Evolutionary conservation across 495 filamentous ascomycete species (phyloP).

Genomic region (Platismatia glauca): DNA sequence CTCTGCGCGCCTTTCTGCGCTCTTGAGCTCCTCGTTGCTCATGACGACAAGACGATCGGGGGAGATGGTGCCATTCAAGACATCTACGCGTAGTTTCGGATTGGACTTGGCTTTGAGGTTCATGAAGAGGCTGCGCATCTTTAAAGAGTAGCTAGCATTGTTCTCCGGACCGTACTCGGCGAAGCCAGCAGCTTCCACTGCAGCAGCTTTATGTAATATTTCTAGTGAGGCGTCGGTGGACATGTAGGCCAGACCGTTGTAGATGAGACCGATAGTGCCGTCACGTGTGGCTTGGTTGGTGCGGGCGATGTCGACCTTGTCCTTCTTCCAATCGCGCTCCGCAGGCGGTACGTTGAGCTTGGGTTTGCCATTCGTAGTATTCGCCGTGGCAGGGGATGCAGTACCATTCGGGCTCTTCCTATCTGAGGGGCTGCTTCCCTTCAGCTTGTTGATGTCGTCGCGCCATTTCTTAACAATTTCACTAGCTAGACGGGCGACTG

Average conservation of each 20-base stretch:
- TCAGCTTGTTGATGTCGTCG: conserved; percentile 66
- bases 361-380: conserved; percentile 24
- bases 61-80: conserved; percentile 62
- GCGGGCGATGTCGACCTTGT: conserved; percentile 61
- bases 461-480: conserved; percentile 87
- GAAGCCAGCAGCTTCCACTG: conserved; percentile 67
- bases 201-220: conserved; percentile 57
- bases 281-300: conserved; percentile 67
- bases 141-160: conserved; percentile 62
- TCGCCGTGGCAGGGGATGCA: conserved; percentile 26
- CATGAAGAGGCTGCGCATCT: conserved; percentile 83
- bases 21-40: conserved; percentile 69
- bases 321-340: conserved; percentile 69
- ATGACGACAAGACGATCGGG: conserved; percentile 66
- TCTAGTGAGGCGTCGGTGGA: conserved; percentile 40
- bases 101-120: conserved; percentile 92
- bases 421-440: conserved; percentile 43
- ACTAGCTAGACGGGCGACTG: conserved; percentile 61
- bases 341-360: conserved; percentile 66
- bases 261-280: conserved; percentile 79
- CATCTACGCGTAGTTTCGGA: conserved; percentile 58
- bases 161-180: conserved; percentile 55
- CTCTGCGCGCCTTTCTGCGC: conserved; percentile 54
- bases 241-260: conserved; percentile 53
- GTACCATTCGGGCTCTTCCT: conserved; percentile 37